A percentile compares a stretch with the other conserved stretches of the same genome.
phyloP scores from a whole-genome alignment of 2,329 filamentous ascomycete species.

The Aspergillus japonicus region DNA sequence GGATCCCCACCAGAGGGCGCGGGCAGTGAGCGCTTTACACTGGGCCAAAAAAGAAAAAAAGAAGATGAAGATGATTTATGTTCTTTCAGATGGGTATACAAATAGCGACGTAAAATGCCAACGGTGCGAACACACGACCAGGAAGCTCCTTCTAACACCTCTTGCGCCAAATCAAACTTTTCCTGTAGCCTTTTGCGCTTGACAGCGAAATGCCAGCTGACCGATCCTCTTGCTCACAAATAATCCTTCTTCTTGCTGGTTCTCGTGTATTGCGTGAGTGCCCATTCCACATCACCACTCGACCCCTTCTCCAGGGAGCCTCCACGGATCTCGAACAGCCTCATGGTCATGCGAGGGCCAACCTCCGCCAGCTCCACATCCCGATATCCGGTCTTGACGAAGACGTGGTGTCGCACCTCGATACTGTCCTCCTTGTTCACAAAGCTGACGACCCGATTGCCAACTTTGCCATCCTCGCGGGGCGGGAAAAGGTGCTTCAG shows the following conservation, averaged over 20 bases:
- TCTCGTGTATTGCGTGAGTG: conserved; percentile 90
- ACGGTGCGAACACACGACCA: conserved; percentile 21
- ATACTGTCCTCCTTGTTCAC: conserved; percentile 86
- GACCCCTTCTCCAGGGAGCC: conserved; percentile 87
- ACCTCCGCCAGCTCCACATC: conserved; percentile 87
- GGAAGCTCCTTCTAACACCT: conserved; percentile 30
- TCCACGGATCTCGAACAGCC: conserved; percentile 85
- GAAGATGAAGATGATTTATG: conserved; percentile 1
- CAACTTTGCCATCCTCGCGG: conserved; percentile 78
- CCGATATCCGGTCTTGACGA: conserved; percentile 87
- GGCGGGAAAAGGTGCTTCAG: conserved; percentile 94
- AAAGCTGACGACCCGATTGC: conserved; percentile 87
- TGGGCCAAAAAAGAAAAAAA: not conserved
- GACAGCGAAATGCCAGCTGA: conserved; percentile 14
- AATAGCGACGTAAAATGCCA: conserved; percentile 18
- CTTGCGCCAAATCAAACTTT: conserved; percentile 31
- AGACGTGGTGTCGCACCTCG: conserved; percentile 90
- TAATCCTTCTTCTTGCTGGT: conserved; percentile 96
- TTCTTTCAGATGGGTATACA: conserved; percentile 23
- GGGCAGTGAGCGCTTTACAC: not conserved
- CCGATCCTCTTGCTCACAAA: conserved; percentile 52
- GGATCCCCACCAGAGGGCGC: not conserved
- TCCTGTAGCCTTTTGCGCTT: conserved; percentile 19
- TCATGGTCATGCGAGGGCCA: conserved; percentile 95
- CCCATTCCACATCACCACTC: conserved; percentile 95